Base-by-base conservation (phyloP, 352 stramenopile species). In the Phytophthora foliorum region DNA sequence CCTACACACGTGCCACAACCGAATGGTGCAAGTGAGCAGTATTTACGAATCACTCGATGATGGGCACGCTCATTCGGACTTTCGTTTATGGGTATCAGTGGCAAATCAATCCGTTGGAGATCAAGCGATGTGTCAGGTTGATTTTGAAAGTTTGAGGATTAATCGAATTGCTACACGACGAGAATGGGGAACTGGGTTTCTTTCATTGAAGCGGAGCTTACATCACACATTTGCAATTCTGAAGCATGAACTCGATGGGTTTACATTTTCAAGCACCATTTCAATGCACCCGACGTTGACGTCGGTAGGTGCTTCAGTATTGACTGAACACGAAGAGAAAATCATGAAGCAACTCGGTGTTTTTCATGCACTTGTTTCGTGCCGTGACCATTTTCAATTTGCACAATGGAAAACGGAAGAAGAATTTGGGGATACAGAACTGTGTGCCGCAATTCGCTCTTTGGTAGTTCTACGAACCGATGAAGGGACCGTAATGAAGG, bases 21-120 rank as follows among this genome's bases (percentile, higher is more conserved):
- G 70, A 31, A 31, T 81, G 6, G 9, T 22, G 3, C 66, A 70
- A 21, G 34, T 93, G 0, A 41, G 59, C 36, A 62, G 24, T 0
- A 61, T 89, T 4, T 81, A 86, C 14, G 52, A 81, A 13, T 59
- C 45, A 2, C 67, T 89, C 0, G 45, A 77, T 9, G 57, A 63
- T 7, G 55, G 74, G 0, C 63, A 76, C 0, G 45, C 62, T 6
- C 85, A 93, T 22, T 72, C 78, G 1, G 85, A 93, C 36, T 93
- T 91, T 41, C 82, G 85, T 4, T 53, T 93, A 10, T 93, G 85
- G 82, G 31, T 88, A 17, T 91, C 79, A 17, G 21, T 62, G 14
- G 16, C 32, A 19, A 56, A 68, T 16, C 3, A 53, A 21, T 6
- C 32, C n/a, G 17, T 24, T 36, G 3, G 24, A 19, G 11, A 14